Evolutionary conservation across 805 yeast genomes (phyloP), one percentile per base, ranked within the genome.

Genomic region (Saccharomycopsis vini): DNA sequence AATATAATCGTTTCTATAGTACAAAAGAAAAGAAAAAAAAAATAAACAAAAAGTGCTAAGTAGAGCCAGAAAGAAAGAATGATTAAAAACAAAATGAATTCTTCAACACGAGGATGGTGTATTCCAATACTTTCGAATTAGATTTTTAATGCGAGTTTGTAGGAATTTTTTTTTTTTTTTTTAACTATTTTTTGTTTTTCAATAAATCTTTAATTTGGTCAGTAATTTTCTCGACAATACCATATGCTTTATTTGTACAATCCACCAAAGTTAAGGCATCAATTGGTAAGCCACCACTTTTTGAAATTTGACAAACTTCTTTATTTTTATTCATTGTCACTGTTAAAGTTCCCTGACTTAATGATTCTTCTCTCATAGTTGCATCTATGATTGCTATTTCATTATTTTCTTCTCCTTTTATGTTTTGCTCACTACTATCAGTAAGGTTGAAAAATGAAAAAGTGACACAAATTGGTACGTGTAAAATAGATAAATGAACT

Each of bases 261-360:
- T 78, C 76, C 68, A 86, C 66, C 40, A 90, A 63, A 21, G 72
- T 65, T 30, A 71, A 56, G 0, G 92, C 86, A 55, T 85, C 89
- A 51, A 90, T 75, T 5, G 89, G 84, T 37, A 84, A 65, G 0
- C 95, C 97, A 40, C 97, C 98, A 26, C 88, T 84, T 57, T 90
- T 92, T 35, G 82, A 72, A 23, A 92, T 70, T 59, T 92, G 98
- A 39, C 95, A 89, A 5, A 92, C 67, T 56, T 92, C 98, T 52
- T 90, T 74, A 58, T 90, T 90, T 53, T 83, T 86, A 60, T 92
- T 92, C 45, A 89, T 63, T 0, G 98, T 87, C 26, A 92, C 76
- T 1, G 95, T 85, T 62, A 90, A 68, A 2, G 76, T 73, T 20
- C 97, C 95, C 37, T 79, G 81, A 48, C 90, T 70, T 18, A 87